Evolutionary conservation across 2,329 filamentous ascomycete genomes (phyloP).

Genomic region (Diplodia intermedia): DNA sequence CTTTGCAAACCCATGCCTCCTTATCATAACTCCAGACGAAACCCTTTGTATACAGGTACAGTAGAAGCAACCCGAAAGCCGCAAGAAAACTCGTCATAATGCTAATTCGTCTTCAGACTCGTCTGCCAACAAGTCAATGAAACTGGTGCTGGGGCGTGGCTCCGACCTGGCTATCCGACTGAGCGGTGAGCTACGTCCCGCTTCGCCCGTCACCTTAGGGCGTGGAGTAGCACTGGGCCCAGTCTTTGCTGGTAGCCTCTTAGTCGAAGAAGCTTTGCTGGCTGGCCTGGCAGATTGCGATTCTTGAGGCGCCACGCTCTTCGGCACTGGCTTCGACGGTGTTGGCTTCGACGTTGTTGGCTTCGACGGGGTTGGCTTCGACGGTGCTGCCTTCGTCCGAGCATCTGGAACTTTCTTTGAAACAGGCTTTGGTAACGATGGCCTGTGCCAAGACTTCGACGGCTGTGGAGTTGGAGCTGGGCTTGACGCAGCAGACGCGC

Average conservation of each 20-base stretch:
- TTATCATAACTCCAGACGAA: not conserved
- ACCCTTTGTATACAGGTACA: not conserved
- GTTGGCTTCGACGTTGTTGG: not conserved
- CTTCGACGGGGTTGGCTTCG: not conserved
- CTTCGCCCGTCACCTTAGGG: not conserved
- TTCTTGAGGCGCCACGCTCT: not conserved
- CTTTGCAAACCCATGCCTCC: not conserved
- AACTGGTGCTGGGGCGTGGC: not conserved
- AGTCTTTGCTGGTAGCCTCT: not conserved
- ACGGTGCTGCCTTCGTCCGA: not conserved
- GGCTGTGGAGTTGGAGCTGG: too few species aligned
- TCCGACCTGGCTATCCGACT: not conserved
- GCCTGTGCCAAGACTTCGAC: not conserved
- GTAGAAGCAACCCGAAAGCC: too few species aligned
- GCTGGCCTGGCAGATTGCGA: not conserved
- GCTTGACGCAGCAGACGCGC: too few species aligned
- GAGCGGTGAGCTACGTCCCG: slow-evolving; percentile 7
- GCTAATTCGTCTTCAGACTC: slow-evolving; percentile 18
- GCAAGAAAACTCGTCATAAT: not conserved
- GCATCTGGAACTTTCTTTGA: not conserved
- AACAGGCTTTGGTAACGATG: not conserved
- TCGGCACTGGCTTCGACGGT: not conserved
- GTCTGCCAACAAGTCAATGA: slow-evolving; percentile 16
- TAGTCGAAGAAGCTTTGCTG: not conserved
- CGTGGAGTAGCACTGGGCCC: not conserved